Evolutionary conservation across 306 rosid genomes (phyloP).

Genomic region (Cucurbita argyrosperma): DNA sequence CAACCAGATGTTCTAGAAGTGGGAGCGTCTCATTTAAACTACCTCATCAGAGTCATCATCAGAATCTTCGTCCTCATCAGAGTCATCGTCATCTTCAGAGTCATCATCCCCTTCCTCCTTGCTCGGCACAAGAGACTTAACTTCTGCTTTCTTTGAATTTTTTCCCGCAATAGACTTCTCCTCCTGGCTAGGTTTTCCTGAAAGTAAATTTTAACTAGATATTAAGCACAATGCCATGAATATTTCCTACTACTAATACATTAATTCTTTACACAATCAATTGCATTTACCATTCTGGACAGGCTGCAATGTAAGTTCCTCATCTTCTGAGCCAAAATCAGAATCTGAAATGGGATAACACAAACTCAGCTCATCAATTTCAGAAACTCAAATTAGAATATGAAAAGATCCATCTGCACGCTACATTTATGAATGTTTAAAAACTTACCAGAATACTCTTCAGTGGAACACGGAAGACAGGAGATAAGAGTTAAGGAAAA

Average conservation of each 20-base stretch:
- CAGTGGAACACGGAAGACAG: conserved; percentile 25
- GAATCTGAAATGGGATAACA: conserved; percentile 15
- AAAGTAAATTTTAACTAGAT: not conserved
- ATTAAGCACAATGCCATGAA: not conserved
- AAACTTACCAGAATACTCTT: conserved; percentile 23
- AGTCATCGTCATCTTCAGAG: conserved; percentile 21
- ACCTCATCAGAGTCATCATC: conserved; percentile 44
- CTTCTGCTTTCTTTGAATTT: conserved; percentile 27
- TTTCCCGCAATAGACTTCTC: conserved; percentile 24
- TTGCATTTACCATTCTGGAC: conserved; percentile 39
- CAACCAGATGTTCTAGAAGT: not conserved
- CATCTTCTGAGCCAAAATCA: conserved; percentile 23
- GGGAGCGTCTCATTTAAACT: not conserved
- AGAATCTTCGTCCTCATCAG: not conserved
- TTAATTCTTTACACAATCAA: not conserved
- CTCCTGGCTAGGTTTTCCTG: conserved; percentile 36
- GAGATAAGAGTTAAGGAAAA: conserved; percentile 26
- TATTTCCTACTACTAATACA: not conserved
- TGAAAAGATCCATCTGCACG: not conserved
- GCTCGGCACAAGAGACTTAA: conserved; percentile 39
- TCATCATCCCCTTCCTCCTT: conserved; percentile 32
- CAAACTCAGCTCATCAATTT: not conserved
- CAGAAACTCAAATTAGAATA: not conserved
- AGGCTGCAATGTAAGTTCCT: conserved; percentile 14
- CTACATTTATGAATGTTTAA: not conserved